phyloP scores from a whole-genome alignment of 2,329 filamentous ascomycete genomes.

The Aspergillus unguis region DNA sequence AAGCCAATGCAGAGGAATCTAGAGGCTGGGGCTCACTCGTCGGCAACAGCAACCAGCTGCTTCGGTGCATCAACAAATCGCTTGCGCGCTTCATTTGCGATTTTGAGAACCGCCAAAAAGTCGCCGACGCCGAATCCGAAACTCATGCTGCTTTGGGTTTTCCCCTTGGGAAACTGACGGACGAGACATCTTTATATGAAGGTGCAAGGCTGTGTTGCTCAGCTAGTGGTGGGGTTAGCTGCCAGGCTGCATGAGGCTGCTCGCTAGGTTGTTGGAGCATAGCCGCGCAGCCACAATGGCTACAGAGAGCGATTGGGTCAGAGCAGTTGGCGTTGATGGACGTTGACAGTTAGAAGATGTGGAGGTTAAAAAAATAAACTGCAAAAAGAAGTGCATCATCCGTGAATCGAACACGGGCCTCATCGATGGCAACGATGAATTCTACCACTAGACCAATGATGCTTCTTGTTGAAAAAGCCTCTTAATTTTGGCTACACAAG shows the following conservation, averaged over 20 bases:
- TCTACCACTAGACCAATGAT: conserved; percentile 47
- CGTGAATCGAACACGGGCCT: conserved; percentile 48
- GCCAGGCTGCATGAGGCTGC: too few species aligned
- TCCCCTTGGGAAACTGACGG: background rate
- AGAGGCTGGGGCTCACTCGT: conserved; percentile 10
- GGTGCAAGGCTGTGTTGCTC: background rate
- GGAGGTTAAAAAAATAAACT: background rate
- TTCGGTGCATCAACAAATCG: conserved; percentile 25
- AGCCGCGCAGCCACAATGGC: too few species aligned
- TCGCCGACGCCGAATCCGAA: conserved; percentile 37
- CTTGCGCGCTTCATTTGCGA: conserved; percentile 25
- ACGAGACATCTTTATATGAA: background rate
- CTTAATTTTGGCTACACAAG: background rate
- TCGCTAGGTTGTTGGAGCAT: too few species aligned
- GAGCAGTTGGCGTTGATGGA: background rate
- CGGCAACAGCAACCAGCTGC: conserved; percentile 20
- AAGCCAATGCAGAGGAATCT: background rate
- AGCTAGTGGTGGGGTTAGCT: too few species aligned
- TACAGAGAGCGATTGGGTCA: background rate
- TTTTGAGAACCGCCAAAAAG: conserved; percentile 28
- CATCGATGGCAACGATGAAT: conserved; percentile 47
- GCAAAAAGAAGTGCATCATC: conserved; percentile 35
- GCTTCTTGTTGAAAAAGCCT: conserved; percentile 15
- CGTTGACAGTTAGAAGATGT: background rate
- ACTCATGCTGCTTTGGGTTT: conserved; percentile 21